Percentiles rank a stretch among this genome's conserved stretches.
Evolutionary conservation across 192 early-diverging fungal genomes (phyloP).

Genomic region (Piromyces sp.): DNA sequence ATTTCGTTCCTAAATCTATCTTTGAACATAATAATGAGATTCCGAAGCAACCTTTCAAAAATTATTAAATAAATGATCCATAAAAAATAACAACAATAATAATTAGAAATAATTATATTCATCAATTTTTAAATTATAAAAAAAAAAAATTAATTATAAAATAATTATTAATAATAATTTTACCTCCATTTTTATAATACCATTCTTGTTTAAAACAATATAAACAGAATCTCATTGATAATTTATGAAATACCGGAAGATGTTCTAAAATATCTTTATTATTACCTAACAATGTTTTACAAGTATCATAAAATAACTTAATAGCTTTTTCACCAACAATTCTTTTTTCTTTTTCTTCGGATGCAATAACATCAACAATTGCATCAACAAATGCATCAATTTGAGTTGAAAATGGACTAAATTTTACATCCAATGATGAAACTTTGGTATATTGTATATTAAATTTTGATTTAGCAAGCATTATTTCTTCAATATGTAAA

Average conservation of each 20-base stretch:
- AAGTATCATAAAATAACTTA: conserved; percentile 41
- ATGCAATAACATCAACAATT: conserved; percentile 58
- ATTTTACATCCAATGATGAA: conserved; percentile 8
- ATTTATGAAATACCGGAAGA: conserved; percentile 52
- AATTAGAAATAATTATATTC: no score
- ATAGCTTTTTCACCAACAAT: conserved; percentile 47
- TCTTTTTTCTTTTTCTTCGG: conserved; percentile 36
- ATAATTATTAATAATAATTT: neutral
- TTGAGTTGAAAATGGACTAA: conserved; percentile 14
- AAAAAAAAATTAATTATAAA: neutral
- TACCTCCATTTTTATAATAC: conserved; percentile 64
- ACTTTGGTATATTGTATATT: neutral
- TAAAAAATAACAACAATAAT: no score
- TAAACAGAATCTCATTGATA: conserved; percentile 73
- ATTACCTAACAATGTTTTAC: conserved; percentile 27
- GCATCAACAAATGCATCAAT: conserved; percentile 56
- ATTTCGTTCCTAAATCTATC: conserved; percentile 66
- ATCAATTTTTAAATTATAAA: no score
- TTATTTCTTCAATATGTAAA: neutral
- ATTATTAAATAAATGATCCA: no score
- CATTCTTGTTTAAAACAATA: conserved; percentile 81
- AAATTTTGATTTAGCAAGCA: neutral
- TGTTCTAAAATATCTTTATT: conserved; percentile 34
- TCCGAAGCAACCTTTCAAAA: conserved; percentile 51
- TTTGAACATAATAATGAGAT: conserved; percentile 67